Evolutionary conservation across 2,329 filamentous ascomycete species (phyloP).

Genomic region (Apiospora hydei): DNA sequence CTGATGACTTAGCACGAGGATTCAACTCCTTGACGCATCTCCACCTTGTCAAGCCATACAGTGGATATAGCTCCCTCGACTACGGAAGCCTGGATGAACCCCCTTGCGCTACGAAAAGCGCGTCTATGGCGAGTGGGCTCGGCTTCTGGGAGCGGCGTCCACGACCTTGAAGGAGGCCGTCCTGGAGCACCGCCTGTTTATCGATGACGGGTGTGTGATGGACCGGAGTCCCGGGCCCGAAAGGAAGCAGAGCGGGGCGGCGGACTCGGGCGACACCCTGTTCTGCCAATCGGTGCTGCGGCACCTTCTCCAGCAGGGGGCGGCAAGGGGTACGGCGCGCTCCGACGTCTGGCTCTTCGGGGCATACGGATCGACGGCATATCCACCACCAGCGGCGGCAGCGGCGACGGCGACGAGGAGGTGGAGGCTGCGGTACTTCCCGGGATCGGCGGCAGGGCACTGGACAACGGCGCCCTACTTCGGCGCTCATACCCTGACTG

Average conservation of each 20-base stretch:
- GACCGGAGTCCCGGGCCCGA: not conserved
- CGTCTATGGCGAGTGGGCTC: conserved; percentile 22
- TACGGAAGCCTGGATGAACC: not conserved
- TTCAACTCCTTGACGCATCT: conserved; percentile 25
- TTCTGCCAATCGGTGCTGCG: conserved; percentile 25
- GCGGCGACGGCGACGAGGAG: no score
- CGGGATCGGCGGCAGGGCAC: conserved; percentile 6
- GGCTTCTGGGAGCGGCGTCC: not conserved
- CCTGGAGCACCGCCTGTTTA: conserved; percentile 25
- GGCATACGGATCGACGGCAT: conserved; percentile 24
- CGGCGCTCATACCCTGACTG: conserved; percentile 19
- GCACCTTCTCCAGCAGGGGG: conserved; percentile 10
- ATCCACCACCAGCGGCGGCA: not conserved
- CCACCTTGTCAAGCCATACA: conserved; percentile 24
- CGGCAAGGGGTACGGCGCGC: conserved; percentile 17
- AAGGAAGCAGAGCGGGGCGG: not conserved
- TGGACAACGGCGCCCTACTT: conserved; percentile 20
- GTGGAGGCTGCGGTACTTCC: not conserved
- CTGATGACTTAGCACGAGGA: not conserved
- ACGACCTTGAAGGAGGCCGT: conserved; percentile 24
- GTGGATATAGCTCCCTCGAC: not conserved
- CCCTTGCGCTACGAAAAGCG: conserved; percentile 22
- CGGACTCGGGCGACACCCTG: conserved; percentile 19
- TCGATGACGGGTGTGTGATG: conserved; percentile 7
- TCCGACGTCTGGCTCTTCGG: conserved; percentile 23